Conservation (phyloP, 2,329 filamentous ascomycete species). For the Penicillium nordicum region DNA sequence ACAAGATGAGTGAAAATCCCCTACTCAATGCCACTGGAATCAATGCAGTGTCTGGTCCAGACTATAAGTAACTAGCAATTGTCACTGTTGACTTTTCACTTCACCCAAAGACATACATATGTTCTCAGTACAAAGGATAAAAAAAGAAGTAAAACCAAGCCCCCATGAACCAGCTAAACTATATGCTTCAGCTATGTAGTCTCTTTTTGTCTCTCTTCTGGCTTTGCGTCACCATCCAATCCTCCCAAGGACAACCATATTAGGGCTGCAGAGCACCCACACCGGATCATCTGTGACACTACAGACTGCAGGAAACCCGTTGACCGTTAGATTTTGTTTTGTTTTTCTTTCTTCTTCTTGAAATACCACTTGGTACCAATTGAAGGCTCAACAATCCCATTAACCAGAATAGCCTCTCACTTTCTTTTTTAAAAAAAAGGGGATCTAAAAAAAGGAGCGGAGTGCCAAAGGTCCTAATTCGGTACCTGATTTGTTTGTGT, state of each 20-base stretch:
- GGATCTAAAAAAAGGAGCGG: background rate
- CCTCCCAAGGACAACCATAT: constrained; percentile 6
- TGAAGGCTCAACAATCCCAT: background rate
- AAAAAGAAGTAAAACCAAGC: background rate
- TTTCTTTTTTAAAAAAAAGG: background rate
- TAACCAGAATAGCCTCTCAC: background rate
- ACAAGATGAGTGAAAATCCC: background rate
- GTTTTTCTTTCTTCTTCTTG: background rate
- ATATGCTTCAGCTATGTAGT: background rate
- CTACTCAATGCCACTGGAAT: background rate
- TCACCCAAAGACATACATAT: background rate
- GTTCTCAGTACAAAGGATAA: background rate
- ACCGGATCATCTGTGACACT: constrained; percentile 11
- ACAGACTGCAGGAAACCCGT: constrained; percentile 8
- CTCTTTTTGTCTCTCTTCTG: background rate
- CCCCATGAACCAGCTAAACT: background rate
- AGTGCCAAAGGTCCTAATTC: constrained; percentile 8
- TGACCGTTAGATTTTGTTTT: constrained; percentile 1
- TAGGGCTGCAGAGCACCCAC: constrained; percentile 6
- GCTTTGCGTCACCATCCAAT: constrained; percentile 4
- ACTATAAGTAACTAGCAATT: background rate
- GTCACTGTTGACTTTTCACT: background rate
- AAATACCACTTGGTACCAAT: constrained; percentile 6
- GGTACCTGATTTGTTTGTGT: constrained; percentile 23
- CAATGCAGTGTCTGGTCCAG: background rate